Evolutionary conservation across 805 yeast genomes (phyloP).

Genomic region (Ogataea pilisensis): DNA sequence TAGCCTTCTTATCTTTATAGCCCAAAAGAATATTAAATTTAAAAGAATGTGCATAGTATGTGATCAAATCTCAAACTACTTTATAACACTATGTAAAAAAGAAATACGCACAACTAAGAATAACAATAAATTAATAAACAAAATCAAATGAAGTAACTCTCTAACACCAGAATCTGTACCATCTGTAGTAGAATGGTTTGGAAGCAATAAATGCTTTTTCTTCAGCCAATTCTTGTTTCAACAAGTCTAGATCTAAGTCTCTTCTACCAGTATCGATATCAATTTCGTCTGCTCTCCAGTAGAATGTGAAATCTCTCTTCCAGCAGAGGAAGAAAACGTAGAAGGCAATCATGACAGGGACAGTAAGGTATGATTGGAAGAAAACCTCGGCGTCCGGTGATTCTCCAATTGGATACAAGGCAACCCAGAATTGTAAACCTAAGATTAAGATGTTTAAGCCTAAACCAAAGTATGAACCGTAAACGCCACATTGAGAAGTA

Average conservation of each 20-base stretch:
- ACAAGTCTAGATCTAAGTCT: constrained; percentile 50
- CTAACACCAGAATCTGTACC: constrained; percentile 57
- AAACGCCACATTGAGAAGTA: constrained; percentile 61
- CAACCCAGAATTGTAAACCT: constrained; percentile 79
- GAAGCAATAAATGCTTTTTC: constrained; percentile 47
- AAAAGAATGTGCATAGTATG: no score
- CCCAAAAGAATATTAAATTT: no score
- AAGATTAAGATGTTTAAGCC: constrained; percentile 55
- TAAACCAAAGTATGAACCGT: constrained; percentile 64
- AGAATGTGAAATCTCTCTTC: constrained; percentile 42
- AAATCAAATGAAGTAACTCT: no score
- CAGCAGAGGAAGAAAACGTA: constrained; percentile 33
- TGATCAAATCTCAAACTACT: no score
- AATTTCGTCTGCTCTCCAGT: constrained; percentile 43
- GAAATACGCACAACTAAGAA: no score
- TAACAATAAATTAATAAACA: no score
- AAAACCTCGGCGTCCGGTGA: constrained; percentile 51
- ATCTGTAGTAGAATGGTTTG: constrained; percentile 45
- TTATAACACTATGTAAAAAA: no score
- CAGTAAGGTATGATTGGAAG: constrained; percentile 63
- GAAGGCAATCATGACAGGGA: constrained; percentile 56
- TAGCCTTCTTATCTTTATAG: no score
- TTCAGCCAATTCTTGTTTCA: constrained; percentile 54
- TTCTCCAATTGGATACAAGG: constrained; percentile 62
- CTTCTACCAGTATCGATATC: constrained; percentile 65